A percentile compares a stretch with the other conserved stretches of the same genome.
Conservation (phyloP, 2,329 filamentous ascomycete species). For the Verticillium isaacii region DNA sequence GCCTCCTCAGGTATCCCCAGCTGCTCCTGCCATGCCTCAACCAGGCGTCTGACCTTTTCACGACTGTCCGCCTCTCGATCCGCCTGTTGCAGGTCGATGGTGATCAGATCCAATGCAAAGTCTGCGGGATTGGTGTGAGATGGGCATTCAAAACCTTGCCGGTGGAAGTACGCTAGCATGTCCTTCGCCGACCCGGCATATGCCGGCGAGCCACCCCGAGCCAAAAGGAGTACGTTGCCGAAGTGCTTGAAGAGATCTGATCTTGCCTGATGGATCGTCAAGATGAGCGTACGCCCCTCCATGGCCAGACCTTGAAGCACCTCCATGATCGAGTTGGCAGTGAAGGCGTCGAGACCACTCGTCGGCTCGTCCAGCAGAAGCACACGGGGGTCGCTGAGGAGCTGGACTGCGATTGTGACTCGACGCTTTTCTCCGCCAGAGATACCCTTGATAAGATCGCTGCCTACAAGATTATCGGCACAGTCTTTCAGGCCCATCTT, state of each 20-base stretch:
- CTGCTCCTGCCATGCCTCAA: conserved; percentile 50
- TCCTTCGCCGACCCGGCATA: conserved; percentile 59
- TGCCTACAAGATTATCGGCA: conserved; percentile 69
- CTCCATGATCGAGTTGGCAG: conserved; percentile 71
- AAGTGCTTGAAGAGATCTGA: conserved; percentile 70
- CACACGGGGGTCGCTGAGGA: conserved; percentile 69
- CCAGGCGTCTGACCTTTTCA: conserved; percentile 55
- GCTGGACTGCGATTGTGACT: conserved; percentile 73
- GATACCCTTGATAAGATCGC: conserved; percentile 70
- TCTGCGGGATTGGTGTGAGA: conserved; percentile 71
- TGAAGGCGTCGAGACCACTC: conserved; percentile 73
- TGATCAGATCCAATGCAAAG: conserved; percentile 73
- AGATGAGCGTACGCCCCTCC: conserved; percentile 68
- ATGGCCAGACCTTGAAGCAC: conserved; percentile 65
- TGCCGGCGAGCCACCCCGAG: conserved; percentile 62
- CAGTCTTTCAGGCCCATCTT: conserved; percentile 78
- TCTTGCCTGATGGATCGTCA: conserved; percentile 75
- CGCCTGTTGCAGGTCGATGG: conserved; percentile 66
- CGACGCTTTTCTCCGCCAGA: conserved; percentile 75
- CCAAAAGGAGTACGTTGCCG: conserved; percentile 65
- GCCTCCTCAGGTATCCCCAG: neutral
- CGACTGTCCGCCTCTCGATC: conserved; percentile 58
- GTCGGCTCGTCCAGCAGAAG: conserved; percentile 73
- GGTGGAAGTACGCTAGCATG: conserved; percentile 62
- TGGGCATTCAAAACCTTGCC: conserved; percentile 59